Conservation (phyloP, 2,329 filamentous ascomycete species). For the Nemania serpens region DNA sequence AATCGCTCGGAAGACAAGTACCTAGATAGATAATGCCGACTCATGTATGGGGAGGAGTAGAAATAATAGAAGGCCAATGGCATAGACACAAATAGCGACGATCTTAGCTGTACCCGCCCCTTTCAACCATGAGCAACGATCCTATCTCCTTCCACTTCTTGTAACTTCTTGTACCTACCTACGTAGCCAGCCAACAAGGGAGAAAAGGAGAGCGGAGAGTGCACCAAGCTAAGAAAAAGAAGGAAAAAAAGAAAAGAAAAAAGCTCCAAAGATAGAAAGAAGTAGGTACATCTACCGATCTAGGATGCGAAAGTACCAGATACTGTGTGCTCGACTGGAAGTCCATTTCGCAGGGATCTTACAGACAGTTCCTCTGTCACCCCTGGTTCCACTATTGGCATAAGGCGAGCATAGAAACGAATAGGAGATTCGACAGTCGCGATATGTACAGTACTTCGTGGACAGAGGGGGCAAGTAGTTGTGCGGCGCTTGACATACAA, state of each 20-base stretch:
- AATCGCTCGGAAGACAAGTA: background rate
- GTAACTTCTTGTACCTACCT: conserved; percentile 9
- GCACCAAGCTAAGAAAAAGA: background rate
- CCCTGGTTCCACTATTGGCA: conserved; percentile 11
- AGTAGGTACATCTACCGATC: background rate
- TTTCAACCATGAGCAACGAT: conserved; percentile 21
- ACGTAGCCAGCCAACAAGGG: conserved; percentile 10
- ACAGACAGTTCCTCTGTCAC: conserved; percentile 8
- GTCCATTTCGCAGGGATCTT: conserved; percentile 15
- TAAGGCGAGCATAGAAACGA: background rate
- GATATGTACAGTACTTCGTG: conserved; percentile 1
- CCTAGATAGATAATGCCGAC: conserved; percentile 3
- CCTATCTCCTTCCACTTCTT: conserved; percentile 18
- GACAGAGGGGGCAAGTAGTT: background rate
- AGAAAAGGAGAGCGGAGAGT: background rate
- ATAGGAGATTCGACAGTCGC: no score
- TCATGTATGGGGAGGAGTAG: conserved; percentile 11
- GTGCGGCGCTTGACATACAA: conserved; percentile 12
- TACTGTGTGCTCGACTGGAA: conserved; percentile 18
- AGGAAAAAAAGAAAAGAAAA: conserved; percentile 18
- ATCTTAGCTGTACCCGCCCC: conserved; percentile 6
- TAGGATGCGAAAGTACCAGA: conserved; percentile 12
- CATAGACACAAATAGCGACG: conserved; percentile 1
- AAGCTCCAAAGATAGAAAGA: conserved; percentile 1
- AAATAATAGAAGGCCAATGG: conserved; percentile 13